Conservation (phyloP, 179 eudicot species). For the Beta macrorhiza region DNA sequence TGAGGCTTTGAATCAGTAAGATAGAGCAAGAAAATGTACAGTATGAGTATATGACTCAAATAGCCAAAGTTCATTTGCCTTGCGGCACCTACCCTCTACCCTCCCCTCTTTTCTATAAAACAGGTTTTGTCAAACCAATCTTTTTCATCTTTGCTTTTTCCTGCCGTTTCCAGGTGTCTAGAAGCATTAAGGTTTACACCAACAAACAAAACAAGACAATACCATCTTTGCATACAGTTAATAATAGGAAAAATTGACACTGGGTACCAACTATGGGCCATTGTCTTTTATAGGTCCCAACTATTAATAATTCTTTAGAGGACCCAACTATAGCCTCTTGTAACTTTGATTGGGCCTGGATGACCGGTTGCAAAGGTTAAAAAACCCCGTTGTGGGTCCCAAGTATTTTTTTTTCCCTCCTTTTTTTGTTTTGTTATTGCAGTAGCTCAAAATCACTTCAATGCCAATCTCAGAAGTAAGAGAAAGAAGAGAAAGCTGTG, state of each 20-base stretch:
- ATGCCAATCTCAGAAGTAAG: slow-evolving; percentile 28
- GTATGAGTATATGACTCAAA: background rate
- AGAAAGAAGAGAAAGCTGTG: slow-evolving; percentile 44
- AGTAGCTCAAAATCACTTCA: slow-evolving; percentile 33
- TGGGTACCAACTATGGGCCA: no score
- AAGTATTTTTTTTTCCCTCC: no score
- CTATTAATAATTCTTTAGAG: no score
- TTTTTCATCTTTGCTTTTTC: background rate
- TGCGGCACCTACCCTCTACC: no score
- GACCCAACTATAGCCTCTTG: no score
- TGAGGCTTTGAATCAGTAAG: background rate
- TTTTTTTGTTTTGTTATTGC: no score
- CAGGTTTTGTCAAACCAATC: background rate
- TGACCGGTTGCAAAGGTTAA: no score
- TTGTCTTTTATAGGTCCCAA: background rate
- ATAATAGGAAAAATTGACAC: background rate
- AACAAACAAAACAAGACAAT: background rate
- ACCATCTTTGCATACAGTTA: background rate
- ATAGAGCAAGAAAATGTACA: background rate
- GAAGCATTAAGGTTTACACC: background rate
- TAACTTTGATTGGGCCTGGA: no score
- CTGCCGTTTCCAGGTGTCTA: background rate
- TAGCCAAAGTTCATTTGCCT: no score
- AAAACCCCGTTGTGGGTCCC: no score
- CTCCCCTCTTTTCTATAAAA: no score